Percentiles rank a stretch among this genome's conserved stretches.
These are phyloP conservation scores for Teunomyces pallodes DNA, from an alignment of 805 yeast genomes.

Conservation along the genomic window DNA sequence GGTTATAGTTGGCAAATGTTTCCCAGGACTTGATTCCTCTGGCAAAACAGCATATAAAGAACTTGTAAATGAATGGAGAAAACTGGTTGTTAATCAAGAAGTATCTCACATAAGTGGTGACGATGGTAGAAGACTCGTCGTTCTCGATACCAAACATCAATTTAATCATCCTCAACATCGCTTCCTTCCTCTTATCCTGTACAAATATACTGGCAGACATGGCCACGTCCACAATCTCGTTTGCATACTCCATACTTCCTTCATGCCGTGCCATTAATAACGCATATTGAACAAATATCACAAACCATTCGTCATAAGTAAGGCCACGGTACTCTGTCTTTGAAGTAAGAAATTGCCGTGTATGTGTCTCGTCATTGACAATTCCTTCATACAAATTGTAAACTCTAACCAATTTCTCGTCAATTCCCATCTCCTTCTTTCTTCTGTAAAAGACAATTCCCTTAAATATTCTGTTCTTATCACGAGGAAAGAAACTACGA, in stretches of 20 bases:
- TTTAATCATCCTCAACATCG: constrained; percentile 61
- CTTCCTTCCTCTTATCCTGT: constrained; percentile 59
- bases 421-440: constrained; percentile 61
- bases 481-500: constrained; percentile 74
- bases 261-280: constrained; percentile 61
- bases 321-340: constrained; percentile 70
- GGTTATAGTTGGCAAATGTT: constrained; percentile 70
- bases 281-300: constrained; percentile 75
- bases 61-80: constrained; percentile 60
- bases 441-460: constrained; percentile 65
- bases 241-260: constrained; percentile 56
- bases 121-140: constrained; percentile 49
- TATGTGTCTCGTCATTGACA: constrained; percentile 23
- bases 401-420: constrained; percentile 68
- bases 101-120: constrained; percentile 58
- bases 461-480: constrained; percentile 64
- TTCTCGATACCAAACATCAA: constrained; percentile 53
- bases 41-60: constrained; percentile 66
- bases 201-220: constrained; percentile 75
- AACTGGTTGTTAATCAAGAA: constrained; percentile 72
- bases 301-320: constrained; percentile 79
- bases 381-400: constrained; percentile 62
- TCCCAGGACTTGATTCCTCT: constrained; percentile 60
- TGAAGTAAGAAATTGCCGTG: constrained; percentile 43
- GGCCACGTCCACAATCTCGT: constrained; percentile 64